Conservation (phyloP, 352 stramenopile species). For the Aphanomyces invadans region DNA sequence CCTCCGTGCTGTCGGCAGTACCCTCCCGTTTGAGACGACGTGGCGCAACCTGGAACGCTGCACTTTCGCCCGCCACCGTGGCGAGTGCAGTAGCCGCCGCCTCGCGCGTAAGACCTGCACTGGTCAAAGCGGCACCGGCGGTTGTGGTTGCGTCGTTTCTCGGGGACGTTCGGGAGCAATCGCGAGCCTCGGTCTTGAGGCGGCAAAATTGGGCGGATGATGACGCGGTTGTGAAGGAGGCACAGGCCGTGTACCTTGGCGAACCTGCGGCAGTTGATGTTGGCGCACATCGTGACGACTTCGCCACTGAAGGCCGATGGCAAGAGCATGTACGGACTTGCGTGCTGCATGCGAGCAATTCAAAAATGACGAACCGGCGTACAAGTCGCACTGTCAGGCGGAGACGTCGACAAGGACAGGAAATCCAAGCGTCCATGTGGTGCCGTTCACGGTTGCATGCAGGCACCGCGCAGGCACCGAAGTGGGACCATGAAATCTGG, state of each 20-base stretch:
- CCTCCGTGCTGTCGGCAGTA: conserved; percentile 50
- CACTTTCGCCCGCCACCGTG: conserved; percentile 15
- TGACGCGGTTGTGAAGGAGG: not conserved
- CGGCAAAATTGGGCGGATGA: not conserved
- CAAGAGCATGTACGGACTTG: not conserved
- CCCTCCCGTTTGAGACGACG: conserved; percentile 45
- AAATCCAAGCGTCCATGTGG: not conserved
- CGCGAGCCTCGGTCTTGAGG: not conserved
- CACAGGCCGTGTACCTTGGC: conserved; percentile 1
- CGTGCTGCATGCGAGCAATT: not conserved
- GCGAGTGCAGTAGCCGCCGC: conserved; percentile 5
- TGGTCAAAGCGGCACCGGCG: not conserved
- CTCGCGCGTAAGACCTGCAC: not conserved
- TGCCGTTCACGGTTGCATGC: not conserved
- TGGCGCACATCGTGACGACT: not conserved
- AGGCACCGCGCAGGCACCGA: not conserved
- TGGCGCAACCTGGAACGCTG: conserved; percentile 31
- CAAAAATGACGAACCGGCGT: not conserved
- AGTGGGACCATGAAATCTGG: too few relatives aligned
- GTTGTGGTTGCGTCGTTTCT: not conserved
- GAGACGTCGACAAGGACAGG: not conserved
- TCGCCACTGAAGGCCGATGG: not conserved
- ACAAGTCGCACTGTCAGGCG: too few relatives aligned
- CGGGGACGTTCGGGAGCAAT: not conserved
- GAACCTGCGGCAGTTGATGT: not conserved